phyloP scores from a whole-genome alignment of 768 basidiomycete species.

The Podaxis mareebaensis region DNA sequence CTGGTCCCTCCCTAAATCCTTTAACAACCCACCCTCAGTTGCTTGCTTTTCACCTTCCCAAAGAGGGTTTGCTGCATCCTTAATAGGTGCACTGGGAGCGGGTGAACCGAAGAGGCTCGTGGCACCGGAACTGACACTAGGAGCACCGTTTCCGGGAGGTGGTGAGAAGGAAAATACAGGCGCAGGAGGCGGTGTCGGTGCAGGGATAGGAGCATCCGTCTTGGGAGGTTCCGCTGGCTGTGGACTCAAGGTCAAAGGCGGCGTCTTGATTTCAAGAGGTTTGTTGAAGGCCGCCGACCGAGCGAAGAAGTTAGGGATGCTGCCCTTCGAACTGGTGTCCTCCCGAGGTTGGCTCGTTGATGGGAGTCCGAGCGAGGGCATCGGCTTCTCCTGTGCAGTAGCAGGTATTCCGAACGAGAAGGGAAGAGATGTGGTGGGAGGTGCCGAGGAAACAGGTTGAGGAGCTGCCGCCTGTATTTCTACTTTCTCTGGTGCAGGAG shows the following conservation, averaged over 20 bases:
- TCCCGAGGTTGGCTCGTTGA: conserved; percentile 2
- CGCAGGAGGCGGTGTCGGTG: conserved; percentile 12
- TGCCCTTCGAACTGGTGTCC: conserved; percentile 18
- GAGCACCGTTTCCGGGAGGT: conserved; percentile 18
- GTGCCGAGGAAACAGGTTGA: background rate
- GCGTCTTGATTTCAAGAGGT: conserved; percentile 30
- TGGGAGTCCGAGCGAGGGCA: conserved; percentile 18
- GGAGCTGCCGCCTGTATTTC: background rate
- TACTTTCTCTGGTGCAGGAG: conserved; percentile 13
- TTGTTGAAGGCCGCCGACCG: conserved; percentile 48
- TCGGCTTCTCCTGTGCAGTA: conserved; percentile 3
- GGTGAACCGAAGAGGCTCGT: conserved; percentile 19
- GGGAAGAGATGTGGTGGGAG: conserved; percentile 5
- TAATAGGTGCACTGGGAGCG: conserved; percentile 29
- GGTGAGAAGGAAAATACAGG: conserved; percentile 9
- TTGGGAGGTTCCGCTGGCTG: conserved; percentile 19
- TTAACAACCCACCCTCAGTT: background rate
- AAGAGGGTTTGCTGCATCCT: conserved; percentile 42
- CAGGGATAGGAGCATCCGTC: conserved; percentile 15
- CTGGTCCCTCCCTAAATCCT: background rate
- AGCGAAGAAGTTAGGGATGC: conserved; percentile 67
- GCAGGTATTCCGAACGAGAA: conserved; percentile 8
- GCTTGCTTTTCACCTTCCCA: conserved; percentile 41
- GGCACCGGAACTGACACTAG: conserved; percentile 1
- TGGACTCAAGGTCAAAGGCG: conserved; percentile 25